These are phyloP conservation scores for Podila minutissima DNA, from an alignment of 192 early-diverging fungal species.

Conservation along the genomic window DNA sequence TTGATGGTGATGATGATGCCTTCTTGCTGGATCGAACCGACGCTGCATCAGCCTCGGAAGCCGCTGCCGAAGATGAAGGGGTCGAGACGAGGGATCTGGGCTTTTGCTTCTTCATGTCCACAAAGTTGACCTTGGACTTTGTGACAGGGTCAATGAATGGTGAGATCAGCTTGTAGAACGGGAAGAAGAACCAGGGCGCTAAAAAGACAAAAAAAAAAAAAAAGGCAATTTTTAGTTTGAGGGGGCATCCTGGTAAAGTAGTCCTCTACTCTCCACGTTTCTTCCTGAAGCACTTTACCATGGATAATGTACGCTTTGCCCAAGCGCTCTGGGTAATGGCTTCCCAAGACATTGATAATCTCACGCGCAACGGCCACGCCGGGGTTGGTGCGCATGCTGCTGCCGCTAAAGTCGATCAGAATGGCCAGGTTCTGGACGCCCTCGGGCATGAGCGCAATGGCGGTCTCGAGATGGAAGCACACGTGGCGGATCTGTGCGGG, in stretches of 20 bases:
- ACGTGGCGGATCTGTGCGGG: constrained; percentile 82
- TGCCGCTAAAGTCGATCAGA: constrained; percentile 84
- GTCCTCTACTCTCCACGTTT: neutral
- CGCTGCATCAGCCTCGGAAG: constrained; percentile 24
- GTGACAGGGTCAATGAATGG: constrained; percentile 96
- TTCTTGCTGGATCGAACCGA: constrained; percentile 12
- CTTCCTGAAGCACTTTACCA: constrained; percentile 44
- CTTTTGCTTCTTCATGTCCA: constrained; percentile 68
- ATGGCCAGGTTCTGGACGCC: constrained; percentile 82
- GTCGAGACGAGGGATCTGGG: constrained; percentile 15
- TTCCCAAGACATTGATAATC: constrained; percentile 82
- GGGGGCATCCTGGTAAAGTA: neutral
- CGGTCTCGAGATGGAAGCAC: constrained; percentile 84
- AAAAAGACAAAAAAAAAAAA: neutral
- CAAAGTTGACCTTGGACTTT: constrained; percentile 86
- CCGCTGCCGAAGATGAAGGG: constrained; percentile 21
- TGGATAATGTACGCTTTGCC: constrained; percentile 75
- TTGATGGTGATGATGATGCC: constrained; percentile 15
- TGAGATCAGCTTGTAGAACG: constrained; percentile 83
- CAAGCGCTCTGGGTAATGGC: constrained; percentile 92
- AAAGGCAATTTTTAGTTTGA: neutral
- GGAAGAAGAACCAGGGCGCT: constrained; percentile 89
- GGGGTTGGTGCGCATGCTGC: constrained; percentile 72
- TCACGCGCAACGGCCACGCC: constrained; percentile 78
- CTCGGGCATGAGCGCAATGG: constrained; percentile 77